Evolutionary conservation across 805 yeast genomes (phyloP), one percentile per base, ranked within the genome.

Genomic region (Starmerella potacharoeniae): DNA sequence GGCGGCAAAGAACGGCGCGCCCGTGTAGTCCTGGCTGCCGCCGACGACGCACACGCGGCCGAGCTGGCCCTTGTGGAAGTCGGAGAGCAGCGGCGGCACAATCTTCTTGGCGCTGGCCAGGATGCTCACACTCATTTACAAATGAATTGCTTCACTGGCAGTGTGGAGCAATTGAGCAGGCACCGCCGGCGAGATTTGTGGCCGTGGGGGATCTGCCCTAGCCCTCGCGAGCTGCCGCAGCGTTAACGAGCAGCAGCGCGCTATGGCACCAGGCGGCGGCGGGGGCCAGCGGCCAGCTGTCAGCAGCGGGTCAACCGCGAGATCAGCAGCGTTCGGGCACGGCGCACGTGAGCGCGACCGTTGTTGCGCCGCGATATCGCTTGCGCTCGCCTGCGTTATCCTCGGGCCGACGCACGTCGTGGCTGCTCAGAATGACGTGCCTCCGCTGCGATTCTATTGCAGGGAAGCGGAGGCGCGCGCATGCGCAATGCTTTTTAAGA

Each of bases 11-110:
- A 75, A 93, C 1, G 97, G 97, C 0, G 98, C 98, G 0, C 98
- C 98, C 0, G 97, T 90, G 67, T 89, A 91, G 67, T 91, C 97
- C 67, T 86, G 90, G 68, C 93, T 83, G 1, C 98, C 98, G 28
- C 98, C 98, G 58, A 91, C 78, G 0, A 91, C 86, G 10, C 83
- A 87, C 2, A 91, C 74, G 56, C 87, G 76, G 6, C 97, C 97
- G 6, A 85, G 82, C 67, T 91, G 97, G 28, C 98, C 98, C 68
- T 91, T 91, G 71, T 91, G 84, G 67, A 85, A 84, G 13, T 51
- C 39, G 4, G 64, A 57, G 3, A 61, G 57, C 44, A 61, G 52
- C 31, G 64, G 97, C 41, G 95, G 96, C 9, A 91, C 75, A 37
- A 88, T 66, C 40, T 72, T 71, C 53, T 74, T 73, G 10, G 82